phyloP scores from a whole-genome alignment of 192 early-diverging fungal species.

The Dispira parvispora region DNA sequence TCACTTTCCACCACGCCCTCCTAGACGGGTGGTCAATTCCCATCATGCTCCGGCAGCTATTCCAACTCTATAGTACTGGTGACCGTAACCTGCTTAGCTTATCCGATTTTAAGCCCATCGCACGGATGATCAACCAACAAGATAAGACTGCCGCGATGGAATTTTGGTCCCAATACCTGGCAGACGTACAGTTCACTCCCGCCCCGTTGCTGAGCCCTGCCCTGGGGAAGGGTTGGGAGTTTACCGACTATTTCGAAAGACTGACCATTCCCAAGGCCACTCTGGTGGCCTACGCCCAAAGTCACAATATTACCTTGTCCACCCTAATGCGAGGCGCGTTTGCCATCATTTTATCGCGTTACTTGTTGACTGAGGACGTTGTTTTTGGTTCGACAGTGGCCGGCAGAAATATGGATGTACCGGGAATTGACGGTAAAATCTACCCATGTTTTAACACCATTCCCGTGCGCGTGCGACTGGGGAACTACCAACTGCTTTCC shows the following conservation, averaged over 20 bases:
- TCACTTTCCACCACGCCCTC: constrained; percentile 6
- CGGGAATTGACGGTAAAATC: not conserved
- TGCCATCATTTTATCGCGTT: not conserved
- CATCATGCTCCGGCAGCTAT: not conserved
- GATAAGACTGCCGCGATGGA: not conserved
- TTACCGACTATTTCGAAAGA: no score
- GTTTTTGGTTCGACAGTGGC: not conserved
- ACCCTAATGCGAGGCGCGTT: not conserved
- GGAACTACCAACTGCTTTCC: not conserved
- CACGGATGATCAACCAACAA: not conserved
- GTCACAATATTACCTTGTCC: not conserved
- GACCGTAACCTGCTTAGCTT: not conserved
- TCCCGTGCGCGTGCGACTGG: not conserved
- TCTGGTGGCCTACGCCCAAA: not conserved
- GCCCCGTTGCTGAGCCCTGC: not conserved
- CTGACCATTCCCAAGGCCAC: not conserved
- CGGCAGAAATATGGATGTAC: not conserved
- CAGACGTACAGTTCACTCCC: not conserved
- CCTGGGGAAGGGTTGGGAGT: not conserved
- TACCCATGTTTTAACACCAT: constrained; percentile 5
- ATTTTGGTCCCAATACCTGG: not conserved
- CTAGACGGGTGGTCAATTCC: constrained; percentile 11
- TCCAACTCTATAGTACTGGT: not conserved
- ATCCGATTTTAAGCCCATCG: not conserved
- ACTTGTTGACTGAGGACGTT: not conserved